phyloP scores from a whole-genome alignment of 176 grass and related monocot genomes.

The Puya raimondii region DNA sequence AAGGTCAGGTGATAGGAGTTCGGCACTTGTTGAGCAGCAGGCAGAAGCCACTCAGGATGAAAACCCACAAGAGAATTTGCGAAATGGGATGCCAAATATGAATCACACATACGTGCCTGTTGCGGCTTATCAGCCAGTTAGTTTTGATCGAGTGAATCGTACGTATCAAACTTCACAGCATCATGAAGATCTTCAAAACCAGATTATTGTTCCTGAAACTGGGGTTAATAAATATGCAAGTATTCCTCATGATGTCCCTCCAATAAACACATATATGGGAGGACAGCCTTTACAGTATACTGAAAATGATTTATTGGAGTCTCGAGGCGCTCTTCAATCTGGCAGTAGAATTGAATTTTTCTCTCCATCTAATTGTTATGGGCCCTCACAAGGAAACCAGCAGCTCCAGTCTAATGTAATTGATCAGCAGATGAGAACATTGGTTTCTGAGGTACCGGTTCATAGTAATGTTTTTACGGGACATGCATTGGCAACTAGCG shows the following conservation, averaged over 20 bases:
- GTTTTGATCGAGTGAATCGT: conserved; percentile 25
- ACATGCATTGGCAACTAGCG: conserved; percentile 35
- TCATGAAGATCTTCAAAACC: conserved; percentile 33
- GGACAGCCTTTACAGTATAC: conserved; percentile 27
- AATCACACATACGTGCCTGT: conserved; percentile 29
- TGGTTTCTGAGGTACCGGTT: conserved; percentile 34
- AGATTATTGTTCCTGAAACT: conserved; percentile 22
- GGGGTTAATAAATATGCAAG: conserved; percentile 24
- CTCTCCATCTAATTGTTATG: conserved; percentile 27
- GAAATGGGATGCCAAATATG: conserved; percentile 62
- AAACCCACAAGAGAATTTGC: conserved; percentile 24
- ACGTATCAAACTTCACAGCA: conserved; percentile 25
- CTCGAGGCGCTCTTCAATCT: conserved; percentile 27
- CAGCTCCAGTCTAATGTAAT: conserved; percentile 27
- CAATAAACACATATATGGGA: conserved; percentile 40
- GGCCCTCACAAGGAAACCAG: conserved; percentile 30
- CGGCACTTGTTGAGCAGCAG: conserved; percentile 17
- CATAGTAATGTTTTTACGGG: conserved; percentile 42
- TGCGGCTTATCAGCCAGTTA: conserved; percentile 26
- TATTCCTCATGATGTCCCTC: conserved; percentile 25
- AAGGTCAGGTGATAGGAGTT: conserved; percentile 12
- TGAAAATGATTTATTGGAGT: conserved; percentile 28
- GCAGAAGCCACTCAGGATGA: conserved; percentile 27
- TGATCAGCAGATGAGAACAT: conserved; percentile 35
- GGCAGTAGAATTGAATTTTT: conserved; percentile 36